These are phyloP conservation scores for Linnemannia elongata DNA, from an alignment of 192 early-diverging fungal genomes.

Conservation along the genomic window DNA sequence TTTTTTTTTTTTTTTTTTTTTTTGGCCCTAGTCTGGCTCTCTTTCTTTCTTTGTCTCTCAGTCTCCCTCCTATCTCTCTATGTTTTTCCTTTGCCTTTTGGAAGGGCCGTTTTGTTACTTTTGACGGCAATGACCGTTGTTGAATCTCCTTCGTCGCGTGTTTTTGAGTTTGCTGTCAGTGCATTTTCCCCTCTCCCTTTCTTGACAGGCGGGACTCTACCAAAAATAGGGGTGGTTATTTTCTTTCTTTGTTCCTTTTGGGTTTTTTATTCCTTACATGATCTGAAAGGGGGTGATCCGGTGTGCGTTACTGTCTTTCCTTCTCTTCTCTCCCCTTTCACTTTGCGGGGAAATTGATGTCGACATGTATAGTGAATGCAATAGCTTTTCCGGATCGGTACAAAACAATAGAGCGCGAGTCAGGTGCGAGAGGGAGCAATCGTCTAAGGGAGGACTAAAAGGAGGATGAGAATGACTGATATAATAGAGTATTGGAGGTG, in stretches of 20 bases:
- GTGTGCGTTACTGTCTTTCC: neutral
- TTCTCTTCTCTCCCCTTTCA: neutral
- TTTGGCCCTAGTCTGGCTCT: neutral
- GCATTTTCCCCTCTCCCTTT: neutral
- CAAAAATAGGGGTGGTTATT: neutral
- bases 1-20: neutral
- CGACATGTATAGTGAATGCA: neutral
- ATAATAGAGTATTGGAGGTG: neutral
- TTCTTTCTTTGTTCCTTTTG: neutral
- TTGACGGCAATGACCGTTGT: neutral
- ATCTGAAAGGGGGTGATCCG: neutral
- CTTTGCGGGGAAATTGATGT: neutral
- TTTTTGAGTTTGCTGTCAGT: constrained; percentile 4
- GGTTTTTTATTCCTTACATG: neutral
- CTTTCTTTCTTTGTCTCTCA: neutral
- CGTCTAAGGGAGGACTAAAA: neutral
- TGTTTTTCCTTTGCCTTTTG: neutral
- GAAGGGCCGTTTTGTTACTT: neutral
- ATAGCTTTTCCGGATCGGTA: too few relatives aligned
- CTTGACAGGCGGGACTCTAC: neutral
- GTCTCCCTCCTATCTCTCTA: neutral
- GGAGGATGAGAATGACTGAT: neutral
- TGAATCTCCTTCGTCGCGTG: neutral
- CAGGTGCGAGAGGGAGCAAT: neutral
- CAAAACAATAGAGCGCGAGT: neutral